These are phyloP conservation scores for Laetiporus sulphureus DNA, from an alignment of 1,284 basidiomycete species.

Conservation along the genomic window DNA sequence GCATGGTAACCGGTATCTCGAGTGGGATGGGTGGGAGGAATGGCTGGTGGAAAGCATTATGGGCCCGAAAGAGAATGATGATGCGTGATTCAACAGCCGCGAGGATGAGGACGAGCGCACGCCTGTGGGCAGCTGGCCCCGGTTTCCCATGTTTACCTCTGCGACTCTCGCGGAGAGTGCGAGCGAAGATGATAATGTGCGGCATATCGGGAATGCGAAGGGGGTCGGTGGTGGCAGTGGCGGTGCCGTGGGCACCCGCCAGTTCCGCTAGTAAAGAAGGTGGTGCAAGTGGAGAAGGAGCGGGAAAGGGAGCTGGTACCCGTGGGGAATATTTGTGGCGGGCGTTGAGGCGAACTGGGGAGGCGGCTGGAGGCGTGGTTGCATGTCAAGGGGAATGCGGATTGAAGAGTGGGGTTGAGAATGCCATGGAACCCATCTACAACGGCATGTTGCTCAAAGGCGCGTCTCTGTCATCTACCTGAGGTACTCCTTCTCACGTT, in stretches of 20 bases:
- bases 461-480: conserved; percentile 86
- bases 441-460: conserved; percentile 88
- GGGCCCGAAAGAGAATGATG: conserved; percentile 60
- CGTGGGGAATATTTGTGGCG: conserved; percentile 69
- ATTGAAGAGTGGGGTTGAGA: conserved; percentile 58
- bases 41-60: conserved; percentile 68
- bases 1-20: conserved; percentile 67
- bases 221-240: background rate
- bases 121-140: background rate
- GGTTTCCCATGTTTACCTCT: too few relatives aligned
- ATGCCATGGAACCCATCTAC: conserved; percentile 86
- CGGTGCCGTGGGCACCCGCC: background rate
- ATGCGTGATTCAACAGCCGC: conserved; percentile 56
- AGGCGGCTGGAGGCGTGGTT: conserved; percentile 68
- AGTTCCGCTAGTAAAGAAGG: conserved; percentile 18
- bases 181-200: too few relatives aligned
- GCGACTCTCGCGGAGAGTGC: too few relatives aligned
- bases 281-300: conserved; percentile 47
- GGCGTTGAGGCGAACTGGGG: conserved; percentile 69
- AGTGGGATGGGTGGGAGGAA: conserved; percentile 87
- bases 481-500: too few relatives aligned
- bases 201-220: background rate
- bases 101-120: conserved; percentile 10
- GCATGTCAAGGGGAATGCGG: conserved; percentile 26
- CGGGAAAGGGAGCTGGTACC: conserved; percentile 59